These are phyloP conservation scores for Angophora floribunda DNA, from an alignment of 345 rosid genomes.

Conservation along the genomic window DNA sequence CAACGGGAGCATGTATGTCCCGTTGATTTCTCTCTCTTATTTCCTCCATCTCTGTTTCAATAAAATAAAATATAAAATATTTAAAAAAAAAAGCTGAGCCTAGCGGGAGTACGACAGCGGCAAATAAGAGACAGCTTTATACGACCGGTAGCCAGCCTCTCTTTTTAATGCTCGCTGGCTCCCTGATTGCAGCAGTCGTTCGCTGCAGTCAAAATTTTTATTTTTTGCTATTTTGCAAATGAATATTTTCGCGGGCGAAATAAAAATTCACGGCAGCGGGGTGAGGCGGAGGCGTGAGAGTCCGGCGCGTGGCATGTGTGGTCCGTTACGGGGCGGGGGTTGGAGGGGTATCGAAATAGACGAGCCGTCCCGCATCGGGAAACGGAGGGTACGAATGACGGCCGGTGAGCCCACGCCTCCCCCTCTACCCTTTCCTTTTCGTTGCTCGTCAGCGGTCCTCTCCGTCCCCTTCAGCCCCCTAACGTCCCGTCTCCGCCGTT, in stretches of 20 bases:
- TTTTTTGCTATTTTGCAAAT: background rate
- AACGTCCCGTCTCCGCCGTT: slow-evolving; percentile 85
- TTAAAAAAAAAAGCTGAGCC: background rate
- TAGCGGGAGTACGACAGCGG: background rate
- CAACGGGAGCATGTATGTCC: background rate
- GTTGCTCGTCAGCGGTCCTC: background rate
- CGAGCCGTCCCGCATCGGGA: slow-evolving; percentile 18
- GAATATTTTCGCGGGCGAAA: background rate
- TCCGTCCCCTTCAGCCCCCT: background rate
- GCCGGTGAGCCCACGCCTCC: slow-evolving; percentile 8
- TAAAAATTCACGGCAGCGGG: background rate
- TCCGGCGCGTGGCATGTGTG: background rate
- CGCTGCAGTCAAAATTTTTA: background rate
- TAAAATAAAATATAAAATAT: background rate
- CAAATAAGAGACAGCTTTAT: background rate
- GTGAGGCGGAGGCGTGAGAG: background rate
- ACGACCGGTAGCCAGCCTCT: background rate
- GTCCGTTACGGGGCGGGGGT: background rate
- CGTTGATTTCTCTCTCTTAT: background rate
- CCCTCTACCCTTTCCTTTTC: background rate
- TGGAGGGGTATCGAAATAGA: background rate
- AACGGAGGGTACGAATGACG: slow-evolving; percentile 42
- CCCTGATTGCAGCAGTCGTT: background rate
- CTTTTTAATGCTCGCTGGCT: background rate
- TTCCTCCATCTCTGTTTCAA: too few species aligned